phyloP scores from a whole-genome alignment of 441 rosid genomes.

The Rhodomyrtus psidioides region DNA sequence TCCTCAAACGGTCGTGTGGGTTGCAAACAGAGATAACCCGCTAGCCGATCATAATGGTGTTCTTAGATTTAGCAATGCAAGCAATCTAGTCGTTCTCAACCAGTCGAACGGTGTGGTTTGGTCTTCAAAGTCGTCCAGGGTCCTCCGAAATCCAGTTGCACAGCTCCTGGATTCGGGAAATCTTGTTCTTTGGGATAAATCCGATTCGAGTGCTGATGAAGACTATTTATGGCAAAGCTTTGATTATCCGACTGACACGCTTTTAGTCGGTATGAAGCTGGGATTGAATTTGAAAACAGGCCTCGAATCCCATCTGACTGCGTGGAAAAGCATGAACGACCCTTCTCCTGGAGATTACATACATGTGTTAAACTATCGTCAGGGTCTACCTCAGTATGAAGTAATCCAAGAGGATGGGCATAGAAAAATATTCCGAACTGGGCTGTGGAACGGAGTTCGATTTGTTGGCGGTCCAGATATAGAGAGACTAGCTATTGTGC shows the following conservation, averaged over 20 bases:
- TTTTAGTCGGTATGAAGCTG: constrained; percentile 15
- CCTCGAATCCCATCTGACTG: neutral
- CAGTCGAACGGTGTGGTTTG: neutral
- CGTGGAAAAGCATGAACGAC: constrained; percentile 2
- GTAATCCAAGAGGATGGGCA: neutral
- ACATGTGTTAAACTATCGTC: neutral
- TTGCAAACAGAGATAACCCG: neutral
- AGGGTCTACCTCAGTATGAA: neutral
- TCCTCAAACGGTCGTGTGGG: neutral
- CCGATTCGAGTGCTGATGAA: neutral
- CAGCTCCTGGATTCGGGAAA: neutral
- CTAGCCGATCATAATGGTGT: fast-evolving
- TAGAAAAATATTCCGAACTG: neutral
- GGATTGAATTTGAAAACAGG: neutral
- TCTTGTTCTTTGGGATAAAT: constrained; percentile 6
- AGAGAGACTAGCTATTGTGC: neutral
- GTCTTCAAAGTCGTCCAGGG: neutral
- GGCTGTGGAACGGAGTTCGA: neutral
- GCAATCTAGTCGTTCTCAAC: neutral
- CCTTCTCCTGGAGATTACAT: no score
- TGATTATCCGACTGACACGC: constrained; percentile 3
- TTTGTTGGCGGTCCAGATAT: neutral
- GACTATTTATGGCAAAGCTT: constrained; percentile 16
- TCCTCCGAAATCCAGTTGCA: neutral
- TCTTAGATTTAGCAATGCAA: neutral